Conservation (phyloP, 2,329 filamentous ascomycete species). For the Exserohilum rostratum region DNA sequence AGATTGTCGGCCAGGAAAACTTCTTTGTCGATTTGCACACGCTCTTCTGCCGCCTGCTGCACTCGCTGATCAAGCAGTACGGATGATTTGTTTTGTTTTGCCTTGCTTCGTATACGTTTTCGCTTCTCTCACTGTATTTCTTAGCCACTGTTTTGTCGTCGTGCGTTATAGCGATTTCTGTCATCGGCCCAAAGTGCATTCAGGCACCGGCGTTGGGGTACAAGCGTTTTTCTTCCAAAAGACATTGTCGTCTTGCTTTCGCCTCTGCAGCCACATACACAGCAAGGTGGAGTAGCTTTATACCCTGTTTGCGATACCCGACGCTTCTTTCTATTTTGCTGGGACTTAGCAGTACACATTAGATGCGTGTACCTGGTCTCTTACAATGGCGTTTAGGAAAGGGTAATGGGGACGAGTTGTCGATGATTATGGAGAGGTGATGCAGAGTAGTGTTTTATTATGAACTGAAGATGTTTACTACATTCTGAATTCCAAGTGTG, state of each 20-base stretch:
- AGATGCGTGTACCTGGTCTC: slow-evolving; percentile 17
- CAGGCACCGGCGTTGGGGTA: slow-evolving; percentile 25
- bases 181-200: slow-evolving; percentile 26
- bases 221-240: slow-evolving; percentile 2
- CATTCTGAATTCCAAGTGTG: too few relatives aligned
- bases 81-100: slow-evolving; percentile 25
- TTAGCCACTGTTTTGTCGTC: slow-evolving; percentile 16
- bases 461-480: too few relatives aligned
- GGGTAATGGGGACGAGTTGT: slow-evolving; percentile 12
- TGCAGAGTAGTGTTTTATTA: too few relatives aligned
- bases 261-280: background rate
- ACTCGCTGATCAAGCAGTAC: slow-evolving; percentile 49
- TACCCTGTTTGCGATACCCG: slow-evolving; percentile 36
- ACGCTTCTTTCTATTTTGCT: slow-evolving; percentile 20
- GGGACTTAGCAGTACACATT: slow-evolving; percentile 22
- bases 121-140: slow-evolving; percentile 27
- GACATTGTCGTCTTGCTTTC: slow-evolving; percentile 10
- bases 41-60: slow-evolving; percentile 53
- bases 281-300: slow-evolving; percentile 21
- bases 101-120: too few relatives aligned
- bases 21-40: slow-evolving; percentile 65
- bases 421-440: background rate
- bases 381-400: slow-evolving; percentile 12
- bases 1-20: slow-evolving; percentile 64
- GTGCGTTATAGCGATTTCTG: slow-evolving; percentile 22